A percentile compares a stretch with the other conserved stretches of the same genome.
Evolutionary conservation across 768 basidiomycete species (phyloP).

Genomic region (Ephemerocybe angulata): DNA sequence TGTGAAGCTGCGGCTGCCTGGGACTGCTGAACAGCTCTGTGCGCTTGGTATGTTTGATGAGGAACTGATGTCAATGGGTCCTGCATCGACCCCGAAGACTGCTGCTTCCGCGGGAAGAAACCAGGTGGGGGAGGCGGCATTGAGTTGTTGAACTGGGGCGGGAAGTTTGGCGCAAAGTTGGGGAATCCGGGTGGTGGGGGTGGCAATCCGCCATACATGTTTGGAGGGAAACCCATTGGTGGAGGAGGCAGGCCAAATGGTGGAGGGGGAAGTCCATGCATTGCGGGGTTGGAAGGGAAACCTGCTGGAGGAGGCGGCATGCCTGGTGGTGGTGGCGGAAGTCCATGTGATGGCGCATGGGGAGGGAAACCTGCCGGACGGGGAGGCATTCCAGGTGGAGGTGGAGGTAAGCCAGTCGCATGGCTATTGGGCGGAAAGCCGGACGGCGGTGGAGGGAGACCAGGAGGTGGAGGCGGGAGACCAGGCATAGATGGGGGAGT

Average conservation of each 20-base stretch:
- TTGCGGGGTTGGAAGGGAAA: background rate
- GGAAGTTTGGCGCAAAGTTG: constrained; percentile 6
- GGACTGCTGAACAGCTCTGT: constrained; percentile 48
- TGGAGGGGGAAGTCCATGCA: background rate
- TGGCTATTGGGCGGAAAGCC: background rate
- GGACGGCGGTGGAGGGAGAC: constrained; percentile 4
- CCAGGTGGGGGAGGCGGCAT: constrained; percentile 24
- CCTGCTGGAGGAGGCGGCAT: background rate
- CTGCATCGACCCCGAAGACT: constrained; percentile 54
- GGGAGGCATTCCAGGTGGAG: constrained; percentile 13
- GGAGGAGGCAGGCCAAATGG: background rate
- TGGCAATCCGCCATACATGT: background rate
- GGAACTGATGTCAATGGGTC: constrained; percentile 76
- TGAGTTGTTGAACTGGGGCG: constrained; percentile 6
- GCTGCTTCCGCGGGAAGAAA: constrained; percentile 53
- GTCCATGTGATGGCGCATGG: background rate
- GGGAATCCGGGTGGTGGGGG: constrained; percentile 10
- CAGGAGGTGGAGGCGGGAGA: constrained; percentile 5
- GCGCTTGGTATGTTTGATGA: constrained; percentile 75
- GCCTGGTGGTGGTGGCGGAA: background rate
- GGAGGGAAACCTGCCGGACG: background rate
- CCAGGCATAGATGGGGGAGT: background rate
- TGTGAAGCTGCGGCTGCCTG: constrained; percentile 20
- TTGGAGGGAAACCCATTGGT: background rate
- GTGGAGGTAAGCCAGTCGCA: background rate